Conservation (phyloP, 2,329 filamentous ascomycete genomes). For the Aureobasidium sp. region DNA sequence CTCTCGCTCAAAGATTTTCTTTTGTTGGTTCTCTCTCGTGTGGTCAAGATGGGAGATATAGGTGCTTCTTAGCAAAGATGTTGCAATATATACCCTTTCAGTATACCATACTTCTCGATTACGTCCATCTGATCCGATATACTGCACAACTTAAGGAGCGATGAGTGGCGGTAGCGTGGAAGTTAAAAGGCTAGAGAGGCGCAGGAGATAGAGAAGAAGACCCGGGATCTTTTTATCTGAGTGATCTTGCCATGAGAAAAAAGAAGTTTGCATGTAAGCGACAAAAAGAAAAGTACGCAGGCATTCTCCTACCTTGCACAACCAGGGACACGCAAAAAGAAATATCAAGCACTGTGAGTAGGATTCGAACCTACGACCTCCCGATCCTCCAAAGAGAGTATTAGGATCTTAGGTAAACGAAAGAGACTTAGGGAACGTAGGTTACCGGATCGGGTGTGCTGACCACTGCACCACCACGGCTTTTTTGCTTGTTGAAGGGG, state of each 20-base stretch:
- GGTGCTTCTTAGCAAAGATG: not conserved
- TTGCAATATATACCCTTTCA: too few relatives aligned
- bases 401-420: not conserved
- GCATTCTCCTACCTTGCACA: not conserved
- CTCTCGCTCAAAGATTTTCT: not conserved
- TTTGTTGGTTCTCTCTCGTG: not conserved
- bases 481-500: not conserved
- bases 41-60: not conserved
- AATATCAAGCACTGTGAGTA: not conserved
- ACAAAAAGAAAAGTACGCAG: not conserved
- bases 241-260: too few relatives aligned
- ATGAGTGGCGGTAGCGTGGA: too few relatives aligned
- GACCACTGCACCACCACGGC: not conserved
- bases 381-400: not conserved
- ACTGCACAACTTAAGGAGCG: too few relatives aligned
- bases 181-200: too few relatives aligned
- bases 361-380: not conserved
- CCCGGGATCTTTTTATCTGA: too few relatives aligned
- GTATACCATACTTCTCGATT: too few relatives aligned
- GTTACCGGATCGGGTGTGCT: not conserved
- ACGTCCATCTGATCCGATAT: too few relatives aligned
- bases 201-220: too few relatives aligned
- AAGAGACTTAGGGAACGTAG: not conserved
- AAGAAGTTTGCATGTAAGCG: too few relatives aligned
- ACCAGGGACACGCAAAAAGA: not conserved